Evolutionary conservation across 768 basidiomycete species (phyloP), one percentile per base, ranked within the genome.

Genomic region (Boletellus emodensis): DNA sequence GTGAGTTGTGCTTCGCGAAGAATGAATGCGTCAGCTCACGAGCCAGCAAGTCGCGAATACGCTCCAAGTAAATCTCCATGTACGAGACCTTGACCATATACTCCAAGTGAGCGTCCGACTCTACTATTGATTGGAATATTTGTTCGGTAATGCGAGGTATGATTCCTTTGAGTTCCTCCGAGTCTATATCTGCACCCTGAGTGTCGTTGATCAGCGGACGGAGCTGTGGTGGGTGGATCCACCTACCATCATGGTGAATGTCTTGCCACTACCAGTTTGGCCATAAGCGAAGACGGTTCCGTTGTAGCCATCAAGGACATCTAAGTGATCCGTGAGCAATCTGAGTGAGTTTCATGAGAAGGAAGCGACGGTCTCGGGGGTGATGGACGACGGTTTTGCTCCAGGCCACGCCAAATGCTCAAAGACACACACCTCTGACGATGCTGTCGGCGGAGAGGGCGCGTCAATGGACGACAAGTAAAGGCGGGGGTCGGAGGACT

Each of bases 61-160:
- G 83, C 71, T 99, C 96, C 53, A 98, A 79, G 71, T 99, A 99
- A 52, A 99, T 98, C 74, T 99, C 96, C 95, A 99, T 97, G 70
- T 98, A 99, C 33, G 93, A 96, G 45, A 97, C 96, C 73, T 99
- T 99, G 68, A 99, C 96, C 57, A 97, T 84, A 69, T 99, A 99
- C 71, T 99, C 96, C 51, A 99, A 74, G 68, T 92, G 91, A 33
- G 90, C 81, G 59, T 97, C 95, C 48, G 94, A 95, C 63, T 93
- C 85, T 51, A 96, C 86, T 65, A 99, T 99, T 44, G 93, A 93
- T 56, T 94, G 90, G 70, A 99, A 99, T 65, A 99, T 96, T 69
- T 99, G 96, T 68, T 99, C 94, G 4, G 95, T 95, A 56, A 99
- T 97, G 48, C 96, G 87, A 46, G 96, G 96, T 56, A 96, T 98